Conservation (phyloP, 1,284 basidiomycete species). For the Athelia sp. region DNA sequence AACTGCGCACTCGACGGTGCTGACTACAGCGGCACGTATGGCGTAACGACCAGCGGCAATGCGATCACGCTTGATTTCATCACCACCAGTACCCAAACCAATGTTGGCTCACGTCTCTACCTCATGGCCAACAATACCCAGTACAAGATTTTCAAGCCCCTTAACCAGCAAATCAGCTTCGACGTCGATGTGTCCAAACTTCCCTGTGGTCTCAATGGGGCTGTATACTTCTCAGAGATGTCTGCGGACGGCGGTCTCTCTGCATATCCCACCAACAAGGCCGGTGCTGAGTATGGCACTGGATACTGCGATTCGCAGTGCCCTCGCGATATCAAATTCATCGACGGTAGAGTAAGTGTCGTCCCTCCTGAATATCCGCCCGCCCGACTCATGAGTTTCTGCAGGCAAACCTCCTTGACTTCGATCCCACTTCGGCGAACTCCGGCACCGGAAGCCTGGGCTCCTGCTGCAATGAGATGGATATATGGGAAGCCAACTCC, state of each 20-base stretch:
- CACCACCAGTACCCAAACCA: too few species aligned
- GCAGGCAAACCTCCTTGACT: conserved; percentile 30
- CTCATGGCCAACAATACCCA: conserved; percentile 33
- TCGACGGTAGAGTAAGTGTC: conserved; percentile 42
- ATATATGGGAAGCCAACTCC: conserved; percentile 59
- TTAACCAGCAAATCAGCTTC: conserved; percentile 45
- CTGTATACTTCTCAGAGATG: conserved; percentile 44
- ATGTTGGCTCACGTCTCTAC: too few species aligned
- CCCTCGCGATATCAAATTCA: conserved; percentile 53
- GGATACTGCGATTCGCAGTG: too few species aligned
- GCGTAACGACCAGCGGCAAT: conserved; percentile 28
- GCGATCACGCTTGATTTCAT: conserved; percentile 47
- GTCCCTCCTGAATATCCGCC: conserved; percentile 13
- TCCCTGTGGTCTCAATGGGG: conserved; percentile 53
- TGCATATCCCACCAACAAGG: conserved; percentile 35
- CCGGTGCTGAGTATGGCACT: too few species aligned
- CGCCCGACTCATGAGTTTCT: conserved; percentile 17
- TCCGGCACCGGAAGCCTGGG: too few species aligned
- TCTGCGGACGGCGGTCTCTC: conserved; percentile 49
- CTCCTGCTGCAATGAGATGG: conserved; percentile 49
- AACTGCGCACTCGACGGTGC: too few species aligned
- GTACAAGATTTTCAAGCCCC: conserved; percentile 46
- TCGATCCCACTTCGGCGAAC: conserved; percentile 22
- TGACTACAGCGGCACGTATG: too few species aligned
- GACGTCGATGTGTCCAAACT: conserved; percentile 51